Base-by-base conservation (phyloP, 2,329 filamentous ascomycete genomes). In the Diatrype stigma region DNA sequence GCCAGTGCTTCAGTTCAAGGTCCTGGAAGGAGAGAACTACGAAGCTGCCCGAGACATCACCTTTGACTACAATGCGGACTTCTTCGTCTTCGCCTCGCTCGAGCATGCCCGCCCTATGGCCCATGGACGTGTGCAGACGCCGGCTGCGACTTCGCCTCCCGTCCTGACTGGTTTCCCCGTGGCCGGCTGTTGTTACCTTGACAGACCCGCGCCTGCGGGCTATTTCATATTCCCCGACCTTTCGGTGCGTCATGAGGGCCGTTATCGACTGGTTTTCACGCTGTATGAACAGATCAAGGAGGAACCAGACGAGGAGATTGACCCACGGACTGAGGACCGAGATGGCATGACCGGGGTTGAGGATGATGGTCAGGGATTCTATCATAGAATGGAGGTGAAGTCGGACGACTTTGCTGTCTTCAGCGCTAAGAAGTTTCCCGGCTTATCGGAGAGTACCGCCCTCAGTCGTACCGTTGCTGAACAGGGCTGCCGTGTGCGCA, bases 201-300 rank as follows among this genome's bases (percentile, higher is more conserved):
- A 97, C 67, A 87, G 93, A 42, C 94, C 94, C 2, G 71, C 73
- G 37, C 81, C 84, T 59, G 83, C 82, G 40, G 94, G 92, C 49
- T 99, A 97, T 70, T 99, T 99, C 71, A 89, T 99, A 69, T 99
- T 99, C 68, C 94, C 94, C 3, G 94, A 99, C 70, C 77, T 97
- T 26, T 96, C 93, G 0, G 93, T 99, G 45, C 86, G 94, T 51
- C 93, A 99, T 64, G 94, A 99, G 70, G 94, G 94, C 55, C 86
- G 87, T 60, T 99, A 96, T 70, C 81, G 87, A n/a, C 74, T 99
- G 49, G 89, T 85, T 55, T 97, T 99, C 72, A 92, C 90, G 63
- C 75, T 99, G 32, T 97, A 94, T 62, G 94, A 99, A 73, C 89
- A 96, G 67, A 86, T 91, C 65, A 96, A 96, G 77, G 87, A 95